Evolutionary conservation across 2,329 filamentous ascomycete species (phyloP), one percentile per base, ranked within the genome.

Genomic region (Scolecobasidium constrictum): DNA sequence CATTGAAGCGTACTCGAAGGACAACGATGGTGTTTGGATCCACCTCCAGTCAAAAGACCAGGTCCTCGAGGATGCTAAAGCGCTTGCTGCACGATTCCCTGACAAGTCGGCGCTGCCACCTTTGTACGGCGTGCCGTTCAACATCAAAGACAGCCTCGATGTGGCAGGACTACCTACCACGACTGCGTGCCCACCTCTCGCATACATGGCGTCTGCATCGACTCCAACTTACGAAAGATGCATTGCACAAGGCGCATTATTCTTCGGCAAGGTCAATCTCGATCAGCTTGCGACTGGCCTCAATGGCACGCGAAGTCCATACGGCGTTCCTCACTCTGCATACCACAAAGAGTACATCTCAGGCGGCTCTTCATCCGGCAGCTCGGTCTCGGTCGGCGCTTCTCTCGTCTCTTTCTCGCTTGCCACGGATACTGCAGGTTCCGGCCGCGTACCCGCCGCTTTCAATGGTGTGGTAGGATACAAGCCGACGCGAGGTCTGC

Each of bases 211-310:
- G 12, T 52, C 54, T 3, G 52, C 52, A 4, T 73, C 75, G 48
- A 70, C 72, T 0, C 62, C 68, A 1, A 64, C 72, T 0, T 71
- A 78, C 5, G 54, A 59, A 1, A 71, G 66, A 4, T 54, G 78
- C 9, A 64, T 66, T 12, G 50, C 57, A 2, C 68, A 71, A 4
- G 75, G 75, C 2, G 75, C 71, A 2, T 61, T 79, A 4, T 71
- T 78, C 38, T 61, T 80, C 3, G 75, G 73, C 23, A 80, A 79
- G 52, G 65, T 69, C 0, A 79, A 78, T 47, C 64, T 80, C 42
- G 77, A 81, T 52, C 75, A 80, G 54, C 63, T 80, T 3, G 76
- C 75, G 3, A 79, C 75, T 1, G 77, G 77, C 1, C 62, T 80
- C 3, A 72, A 69, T 11, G 77, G 75, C 13, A 73, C 70, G 37